phyloP scores from a whole-genome alignment of 2,329 filamentous ascomycete genomes.

The Raffaelea deltoideospora region DNA sequence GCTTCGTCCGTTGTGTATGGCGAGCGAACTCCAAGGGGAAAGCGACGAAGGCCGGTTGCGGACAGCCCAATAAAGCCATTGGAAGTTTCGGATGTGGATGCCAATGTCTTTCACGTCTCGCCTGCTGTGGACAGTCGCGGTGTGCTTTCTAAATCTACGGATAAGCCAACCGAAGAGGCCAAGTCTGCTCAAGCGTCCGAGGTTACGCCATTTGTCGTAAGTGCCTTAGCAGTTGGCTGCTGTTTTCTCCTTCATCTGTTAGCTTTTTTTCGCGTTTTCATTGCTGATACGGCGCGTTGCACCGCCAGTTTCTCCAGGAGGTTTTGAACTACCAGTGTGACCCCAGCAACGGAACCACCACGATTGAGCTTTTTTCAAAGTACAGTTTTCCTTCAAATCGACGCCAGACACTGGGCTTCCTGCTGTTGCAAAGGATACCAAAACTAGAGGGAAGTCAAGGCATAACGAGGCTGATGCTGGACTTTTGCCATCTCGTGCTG shows the following conservation, averaged over 20 bases:
- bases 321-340: conserved; percentile 47
- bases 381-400: conserved; percentile 51
- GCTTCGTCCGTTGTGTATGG: no score
- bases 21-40: conserved; percentile 52
- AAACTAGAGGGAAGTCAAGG: conserved; percentile 32
- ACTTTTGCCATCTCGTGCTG: conserved; percentile 49
- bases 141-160: no score
- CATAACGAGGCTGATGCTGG: conserved; percentile 41
- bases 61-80: conserved; percentile 53
- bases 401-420: conserved; percentile 48
- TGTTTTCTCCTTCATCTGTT: neutral
- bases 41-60: conserved; percentile 50
- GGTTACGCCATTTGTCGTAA: conserved; percentile 28
- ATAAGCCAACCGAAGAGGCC: neutral
- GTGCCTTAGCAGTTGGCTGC: conserved; percentile 6
- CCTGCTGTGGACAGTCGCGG: no score
- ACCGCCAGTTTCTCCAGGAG: conserved; percentile 39
- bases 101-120: neutral
- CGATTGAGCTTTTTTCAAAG: conserved; percentile 52
- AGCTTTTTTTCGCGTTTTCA: neutral
- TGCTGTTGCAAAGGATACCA: conserved; percentile 53
- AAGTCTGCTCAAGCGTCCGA: neutral
- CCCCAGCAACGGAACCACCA: conserved; percentile 40
- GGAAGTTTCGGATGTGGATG: conserved; percentile 24
- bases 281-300: conserved; percentile 1